phyloP scores from a whole-genome alignment of 306 rosid genomes.

The Begonia loranthoides region DNA sequence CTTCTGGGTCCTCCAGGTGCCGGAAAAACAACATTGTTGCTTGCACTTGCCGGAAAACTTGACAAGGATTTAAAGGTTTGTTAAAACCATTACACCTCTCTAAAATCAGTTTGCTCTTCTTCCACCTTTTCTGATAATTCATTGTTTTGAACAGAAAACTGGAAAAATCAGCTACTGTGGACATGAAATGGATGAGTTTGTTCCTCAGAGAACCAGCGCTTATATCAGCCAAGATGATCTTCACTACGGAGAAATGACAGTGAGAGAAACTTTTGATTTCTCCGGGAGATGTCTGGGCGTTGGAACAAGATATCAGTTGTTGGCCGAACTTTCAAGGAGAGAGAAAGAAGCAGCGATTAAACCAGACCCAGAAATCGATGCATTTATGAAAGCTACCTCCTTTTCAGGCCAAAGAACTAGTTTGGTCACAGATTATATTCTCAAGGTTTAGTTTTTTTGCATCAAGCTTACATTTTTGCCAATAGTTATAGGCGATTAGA shows the following conservation, averaged over 20 bases:
- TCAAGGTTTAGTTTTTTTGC: slow-evolving; percentile 37
- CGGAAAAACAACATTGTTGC: slow-evolving; percentile 67
- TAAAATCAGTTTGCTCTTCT: not conserved
- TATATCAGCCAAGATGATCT: slow-evolving; percentile 73
- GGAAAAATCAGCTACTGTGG: slow-evolving; percentile 79
- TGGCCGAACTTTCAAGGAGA: slow-evolving; percentile 62
- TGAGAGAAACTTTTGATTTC: slow-evolving; percentile 75
- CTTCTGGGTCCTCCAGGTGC: slow-evolving; percentile 86
- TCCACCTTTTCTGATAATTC: not conserved
- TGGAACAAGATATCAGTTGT: slow-evolving; percentile 58
- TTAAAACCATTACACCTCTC: too few relatives aligned
- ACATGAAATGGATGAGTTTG: slow-evolving; percentile 51
- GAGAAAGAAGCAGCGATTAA: slow-evolving; percentile 62
- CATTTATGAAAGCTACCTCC: slow-evolving; percentile 67
- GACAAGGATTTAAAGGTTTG: slow-evolving; percentile 44
- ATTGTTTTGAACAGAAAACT: slow-evolving; percentile 22
- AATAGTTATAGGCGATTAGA: too few relatives aligned
- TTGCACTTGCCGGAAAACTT: slow-evolving; percentile 68
- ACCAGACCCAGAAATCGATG: slow-evolving; percentile 76
- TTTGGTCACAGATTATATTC: slow-evolving; percentile 49
- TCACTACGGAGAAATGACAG: slow-evolving; percentile 85
- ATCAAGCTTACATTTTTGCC: not conserved
- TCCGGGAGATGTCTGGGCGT: slow-evolving; percentile 82
- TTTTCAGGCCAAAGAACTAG: slow-evolving; percentile 43
- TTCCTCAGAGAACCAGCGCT: slow-evolving; percentile 77